Conservation (phyloP, 2,329 filamentous ascomycete genomes). For the Dactylella cylindrospora region DNA sequence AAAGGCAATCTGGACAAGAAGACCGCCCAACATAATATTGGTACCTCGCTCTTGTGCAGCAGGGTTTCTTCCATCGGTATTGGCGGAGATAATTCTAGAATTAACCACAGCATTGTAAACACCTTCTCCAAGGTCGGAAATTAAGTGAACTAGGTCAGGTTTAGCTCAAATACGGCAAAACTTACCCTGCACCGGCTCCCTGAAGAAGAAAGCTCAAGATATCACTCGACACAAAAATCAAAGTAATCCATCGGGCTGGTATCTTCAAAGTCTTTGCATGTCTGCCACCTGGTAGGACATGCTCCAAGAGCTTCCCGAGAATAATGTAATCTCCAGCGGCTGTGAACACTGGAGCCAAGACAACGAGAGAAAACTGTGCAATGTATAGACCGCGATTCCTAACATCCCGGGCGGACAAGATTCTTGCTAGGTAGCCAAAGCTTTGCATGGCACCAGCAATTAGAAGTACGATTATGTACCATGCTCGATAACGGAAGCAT, state of each 20-base stretch:
- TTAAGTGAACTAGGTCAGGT: too few species aligned
- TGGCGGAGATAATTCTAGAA: conserved; percentile 43
- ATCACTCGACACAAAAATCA: conserved; percentile 45
- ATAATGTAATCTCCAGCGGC: conserved; percentile 50
- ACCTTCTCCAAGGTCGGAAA: too few species aligned
- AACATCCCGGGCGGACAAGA: conserved; percentile 45
- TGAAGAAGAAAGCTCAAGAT: conserved; percentile 45
- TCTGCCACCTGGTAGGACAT: conserved; percentile 48
- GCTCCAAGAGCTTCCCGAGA: conserved; percentile 50
- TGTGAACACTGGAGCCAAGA: conserved; percentile 51
- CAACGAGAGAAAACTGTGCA: conserved; percentile 48
- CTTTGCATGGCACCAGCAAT: conserved; percentile 46
- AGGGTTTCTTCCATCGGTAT: conserved; percentile 32
- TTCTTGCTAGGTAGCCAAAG: conserved; percentile 44
- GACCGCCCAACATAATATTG: conserved; percentile 44
- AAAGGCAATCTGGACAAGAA: conserved; percentile 44
- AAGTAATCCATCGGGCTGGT: conserved; percentile 45
- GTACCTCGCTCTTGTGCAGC: conserved; percentile 26
- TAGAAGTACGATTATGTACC: conserved; percentile 45
- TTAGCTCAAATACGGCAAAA: too few species aligned
- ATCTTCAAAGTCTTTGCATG: conserved; percentile 40
- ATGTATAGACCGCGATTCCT: conserved; percentile 47
- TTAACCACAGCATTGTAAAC: neutral
- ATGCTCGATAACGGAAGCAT: conserved; percentile 45
- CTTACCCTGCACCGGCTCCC: conserved; percentile 45